Conservation (phyloP, 2,329 filamentous ascomycete species). For the Exutisphaerella laricina region DNA sequence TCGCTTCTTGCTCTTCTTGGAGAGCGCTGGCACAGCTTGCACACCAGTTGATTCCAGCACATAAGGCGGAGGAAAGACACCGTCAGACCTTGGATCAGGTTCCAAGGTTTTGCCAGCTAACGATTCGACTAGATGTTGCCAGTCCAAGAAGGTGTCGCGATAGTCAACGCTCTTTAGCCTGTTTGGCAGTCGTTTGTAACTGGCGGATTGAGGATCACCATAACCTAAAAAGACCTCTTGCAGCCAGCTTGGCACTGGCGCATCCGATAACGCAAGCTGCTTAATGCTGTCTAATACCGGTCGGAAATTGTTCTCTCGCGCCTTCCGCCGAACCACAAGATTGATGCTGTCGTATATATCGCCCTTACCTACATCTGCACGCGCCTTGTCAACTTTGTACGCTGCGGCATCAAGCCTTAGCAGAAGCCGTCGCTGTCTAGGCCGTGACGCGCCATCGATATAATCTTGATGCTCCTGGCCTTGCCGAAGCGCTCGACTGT, state of each 20-base stretch:
- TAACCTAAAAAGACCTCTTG: conserved; percentile 98
- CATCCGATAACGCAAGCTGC: conserved; percentile 75
- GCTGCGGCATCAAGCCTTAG: conserved; percentile 73
- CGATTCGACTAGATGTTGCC: conserved; percentile 87
- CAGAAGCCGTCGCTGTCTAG: conserved; percentile 63
- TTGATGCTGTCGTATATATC: conserved; percentile 84
- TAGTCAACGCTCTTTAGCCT: conserved; percentile 77
- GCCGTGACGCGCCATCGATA: conserved; percentile 57
- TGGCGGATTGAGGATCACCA: conserved; percentile 82
- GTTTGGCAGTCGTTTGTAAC: conserved; percentile 76
- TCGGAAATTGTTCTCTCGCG: conserved; percentile 95
- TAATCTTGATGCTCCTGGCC: conserved; percentile 45
- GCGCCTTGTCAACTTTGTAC: conserved; percentile 71
- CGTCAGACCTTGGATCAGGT: conserved; percentile 63
- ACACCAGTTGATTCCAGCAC: conserved; percentile 57
- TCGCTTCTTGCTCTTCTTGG: conserved; percentile 72
- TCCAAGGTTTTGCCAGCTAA: conserved; percentile 83
- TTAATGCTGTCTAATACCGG: conserved; percentile 88
- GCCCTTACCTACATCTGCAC: conserved; percentile 58
- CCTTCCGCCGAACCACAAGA: conserved; percentile 72
- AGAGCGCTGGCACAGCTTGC: conserved; percentile 45
- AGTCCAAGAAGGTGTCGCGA: conserved; percentile 89
- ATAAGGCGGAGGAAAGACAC: conserved; percentile 81
- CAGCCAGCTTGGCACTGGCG: conserved; percentile 82
- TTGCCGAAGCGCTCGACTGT: conserved; percentile 67